Percentiles rank a stretch among this genome's conserved stretches.
These are phyloP conservation scores for Bromus sterilis DNA, from an alignment of 176 grass and related monocot genomes.

Conservation along the genomic window DNA sequence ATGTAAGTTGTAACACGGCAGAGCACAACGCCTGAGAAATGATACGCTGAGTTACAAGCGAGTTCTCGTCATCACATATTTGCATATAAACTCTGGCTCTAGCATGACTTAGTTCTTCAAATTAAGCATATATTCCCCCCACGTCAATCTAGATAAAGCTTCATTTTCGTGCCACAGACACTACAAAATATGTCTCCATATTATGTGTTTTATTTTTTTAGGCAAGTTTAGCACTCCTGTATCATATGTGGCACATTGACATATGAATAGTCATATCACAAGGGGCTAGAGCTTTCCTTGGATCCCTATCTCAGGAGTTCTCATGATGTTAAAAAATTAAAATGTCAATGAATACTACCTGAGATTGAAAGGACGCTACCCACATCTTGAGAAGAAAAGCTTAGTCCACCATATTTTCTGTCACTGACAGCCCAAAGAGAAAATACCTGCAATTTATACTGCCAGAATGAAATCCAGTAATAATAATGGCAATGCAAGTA, in stretches of 20 bases:
- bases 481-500: background rate
- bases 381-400: slow-evolving; percentile 81
- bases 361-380: slow-evolving; percentile 70
- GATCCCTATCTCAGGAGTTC: background rate
- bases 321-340: background rate
- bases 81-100: background rate
- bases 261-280: background rate
- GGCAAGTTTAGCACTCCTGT: background rate
- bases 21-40: background rate
- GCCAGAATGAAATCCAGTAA: slow-evolving; percentile 19
- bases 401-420: slow-evolving; percentile 76
- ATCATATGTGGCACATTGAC: background rate
- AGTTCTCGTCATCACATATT: background rate
- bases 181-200: background rate
- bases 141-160: background rate
- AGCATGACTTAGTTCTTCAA: slow-evolving; percentile 1
- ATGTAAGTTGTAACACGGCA: background rate
- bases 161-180: background rate
- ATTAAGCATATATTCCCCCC: background rate
- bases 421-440: slow-evolving; percentile 89
- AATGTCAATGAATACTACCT: slow-evolving; percentile 36
- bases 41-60: background rate
- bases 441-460: slow-evolving; percentile 57
- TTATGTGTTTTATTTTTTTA: background rate
- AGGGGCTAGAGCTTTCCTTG: background rate